These are phyloP conservation scores for Magnolia sinica DNA, from an alignment of 164 flowering plant species.

Conservation along the genomic window DNA sequence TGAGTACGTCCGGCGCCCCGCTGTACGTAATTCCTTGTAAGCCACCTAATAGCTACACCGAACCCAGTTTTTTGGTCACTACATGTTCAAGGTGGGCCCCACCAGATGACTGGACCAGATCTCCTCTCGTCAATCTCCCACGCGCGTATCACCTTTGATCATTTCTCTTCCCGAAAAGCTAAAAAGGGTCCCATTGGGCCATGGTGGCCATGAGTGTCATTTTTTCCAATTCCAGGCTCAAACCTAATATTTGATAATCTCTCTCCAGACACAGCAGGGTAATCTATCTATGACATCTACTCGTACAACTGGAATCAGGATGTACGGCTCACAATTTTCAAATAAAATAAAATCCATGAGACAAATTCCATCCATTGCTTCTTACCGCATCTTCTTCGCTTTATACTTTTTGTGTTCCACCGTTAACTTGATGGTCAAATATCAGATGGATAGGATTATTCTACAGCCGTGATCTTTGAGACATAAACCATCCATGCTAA, in stretches of 20 bases:
- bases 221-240: neutral
- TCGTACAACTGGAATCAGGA: neutral
- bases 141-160: neutral
- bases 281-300: neutral
- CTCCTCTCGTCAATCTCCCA: neutral
- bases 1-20: too few species aligned
- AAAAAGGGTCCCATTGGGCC: neutral
- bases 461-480: too few species aligned
- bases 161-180: neutral
- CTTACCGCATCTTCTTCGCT: too few species aligned
- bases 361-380: neutral
- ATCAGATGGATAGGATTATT: too few species aligned
- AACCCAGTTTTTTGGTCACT: too few species aligned
- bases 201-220: neutral
- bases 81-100: too few species aligned
- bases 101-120: neutral
- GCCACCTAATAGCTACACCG: too few species aligned
- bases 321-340: neutral
- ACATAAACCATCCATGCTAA: neutral
- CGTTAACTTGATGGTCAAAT: too few species aligned
- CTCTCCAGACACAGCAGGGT: neutral
- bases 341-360: neutral
- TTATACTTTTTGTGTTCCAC: too few species aligned
- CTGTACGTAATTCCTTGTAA: too few species aligned
- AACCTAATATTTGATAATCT: neutral